Evolutionary conservation across 257 asterid species (phyloP), one percentile per base, ranked within the genome.

Genomic region (Solanum rostratum): DNA sequence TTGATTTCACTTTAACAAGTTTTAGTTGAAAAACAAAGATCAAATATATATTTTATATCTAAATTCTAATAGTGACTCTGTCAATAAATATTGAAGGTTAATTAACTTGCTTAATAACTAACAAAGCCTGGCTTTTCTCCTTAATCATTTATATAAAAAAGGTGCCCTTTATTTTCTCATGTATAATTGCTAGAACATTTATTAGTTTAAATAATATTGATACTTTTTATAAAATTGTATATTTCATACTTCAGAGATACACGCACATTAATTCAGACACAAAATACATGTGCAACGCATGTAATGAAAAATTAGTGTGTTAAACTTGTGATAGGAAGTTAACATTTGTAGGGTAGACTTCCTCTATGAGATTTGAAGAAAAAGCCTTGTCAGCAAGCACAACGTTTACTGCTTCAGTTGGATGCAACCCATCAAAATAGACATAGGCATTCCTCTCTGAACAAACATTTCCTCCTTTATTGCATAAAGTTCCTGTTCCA

Each of bases 391-490:
- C 16, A 76, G 82, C 45, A 9, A 49, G 45, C 27, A 60, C 88
- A 88, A 18, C 89, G 87, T 94, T 93, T 7, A 91, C 97, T 62
- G 97, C 97, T 87, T 93, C 90, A 3, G 98, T 94, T 52, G 96
- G 91, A 90, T 94, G 98, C 81, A 92, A 84, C 4, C 96, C 98
- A 85, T 93, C 98, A 80, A 94, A 94, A 68, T 24, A 94, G 7
- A 93, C 93, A 62, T 87, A 86, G 4, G 37, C 83, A 5, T 85
- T 84, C 49, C 97, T 92, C 46, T 91, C 85, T 1, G 50, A 30
- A 63, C 98, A 94, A 53, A 86, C 59, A 19, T 86, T 81, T 19
- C 96, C 98, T 52, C 88, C 96, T 54, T 83, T 85, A 82, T 86
- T 91, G 93, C 98, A 93, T 86, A 93, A 65, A 4, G 89, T 83